Evolutionary conservation across 345 rosid genomes (phyloP).

Genomic region (Melaleuca alternifolia): DNA sequence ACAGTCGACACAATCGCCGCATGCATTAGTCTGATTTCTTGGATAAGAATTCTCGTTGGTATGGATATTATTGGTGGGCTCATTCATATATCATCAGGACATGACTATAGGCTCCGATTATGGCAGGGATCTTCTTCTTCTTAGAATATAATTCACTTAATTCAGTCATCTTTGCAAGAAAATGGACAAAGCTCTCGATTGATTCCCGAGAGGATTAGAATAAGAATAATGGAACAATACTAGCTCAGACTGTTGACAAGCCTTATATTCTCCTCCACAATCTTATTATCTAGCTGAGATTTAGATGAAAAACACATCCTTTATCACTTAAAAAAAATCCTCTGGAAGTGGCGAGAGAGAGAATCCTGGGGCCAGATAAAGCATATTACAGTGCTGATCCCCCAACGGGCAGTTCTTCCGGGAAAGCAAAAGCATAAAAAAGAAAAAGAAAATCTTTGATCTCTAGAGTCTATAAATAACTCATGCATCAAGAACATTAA

Average conservation of each 20-base stretch:
- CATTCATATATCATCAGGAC: not conserved
- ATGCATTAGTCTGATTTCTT: not conserved
- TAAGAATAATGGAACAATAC: not conserved
- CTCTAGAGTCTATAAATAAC: not conserved
- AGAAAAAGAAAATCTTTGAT: not conserved
- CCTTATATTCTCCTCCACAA: not conserved
- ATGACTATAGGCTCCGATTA: not conserved
- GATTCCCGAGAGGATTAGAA: not conserved
- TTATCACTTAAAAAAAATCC: not conserved
- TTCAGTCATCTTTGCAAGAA: not conserved
- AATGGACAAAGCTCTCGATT: not conserved
- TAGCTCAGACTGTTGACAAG: not conserved
- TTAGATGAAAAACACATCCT: not conserved
- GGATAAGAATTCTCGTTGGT: not conserved
- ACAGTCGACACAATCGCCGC: too few relatives aligned
- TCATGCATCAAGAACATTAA: not conserved
- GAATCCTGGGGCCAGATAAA: not conserved
- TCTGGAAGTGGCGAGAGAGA: not conserved
- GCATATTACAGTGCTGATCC: not conserved
- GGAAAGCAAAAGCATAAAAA: not conserved
- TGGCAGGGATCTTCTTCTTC: not conserved
- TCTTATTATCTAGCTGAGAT: not conserved
- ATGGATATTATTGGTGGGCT: not conserved
- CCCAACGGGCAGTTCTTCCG: not conserved
- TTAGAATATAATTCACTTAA: not conserved